A percentile compares a stretch with the other conserved stretches of the same genome.
These are phyloP conservation scores for Vitis riparia DNA, from an alignment of 164 flowering plant genomes.

Conservation along the genomic window DNA sequence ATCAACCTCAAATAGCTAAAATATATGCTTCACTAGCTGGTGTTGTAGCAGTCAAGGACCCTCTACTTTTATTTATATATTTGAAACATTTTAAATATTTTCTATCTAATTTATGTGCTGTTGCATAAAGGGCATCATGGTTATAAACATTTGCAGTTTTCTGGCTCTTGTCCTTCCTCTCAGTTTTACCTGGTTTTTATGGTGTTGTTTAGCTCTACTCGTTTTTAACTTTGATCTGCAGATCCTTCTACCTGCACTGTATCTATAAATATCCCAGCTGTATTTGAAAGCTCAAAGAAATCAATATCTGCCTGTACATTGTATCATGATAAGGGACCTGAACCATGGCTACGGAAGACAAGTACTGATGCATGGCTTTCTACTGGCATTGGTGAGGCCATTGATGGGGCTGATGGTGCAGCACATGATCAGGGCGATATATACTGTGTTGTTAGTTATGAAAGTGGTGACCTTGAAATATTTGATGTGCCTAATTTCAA, in stretches of 20 bases:
- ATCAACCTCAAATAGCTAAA: no score
- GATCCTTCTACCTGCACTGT: constrained; percentile 83
- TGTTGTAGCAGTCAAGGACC: background rate
- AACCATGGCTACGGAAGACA: constrained; percentile 93
- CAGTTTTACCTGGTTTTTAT: background rate
- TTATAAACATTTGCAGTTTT: background rate
- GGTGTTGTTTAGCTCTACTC: background rate
- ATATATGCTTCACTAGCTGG: no score
- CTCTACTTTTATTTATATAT: background rate
- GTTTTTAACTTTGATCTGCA: constrained; percentile 28
- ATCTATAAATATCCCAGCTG: constrained; percentile 55
- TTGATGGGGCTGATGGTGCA: constrained; percentile 86
- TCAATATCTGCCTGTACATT: constrained; percentile 78
- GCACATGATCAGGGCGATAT: constrained; percentile 85
- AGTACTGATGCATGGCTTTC: constrained; percentile 99
- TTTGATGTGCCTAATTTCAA: constrained; percentile 91
- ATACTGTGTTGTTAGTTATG: constrained; percentile 90
- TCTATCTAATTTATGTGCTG: background rate
- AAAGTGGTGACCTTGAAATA: constrained; percentile 79
- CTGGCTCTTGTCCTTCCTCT: background rate
- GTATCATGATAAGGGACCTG: constrained; percentile 95
- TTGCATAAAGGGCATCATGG: background rate
- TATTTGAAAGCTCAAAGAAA: constrained; percentile 59
- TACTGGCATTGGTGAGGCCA: constrained; percentile 75
- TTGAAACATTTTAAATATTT: background rate